These are phyloP conservation scores for Phytophthora hybrid DNA, from an alignment of 352 stramenopile species.

Conservation along the genomic window DNA sequence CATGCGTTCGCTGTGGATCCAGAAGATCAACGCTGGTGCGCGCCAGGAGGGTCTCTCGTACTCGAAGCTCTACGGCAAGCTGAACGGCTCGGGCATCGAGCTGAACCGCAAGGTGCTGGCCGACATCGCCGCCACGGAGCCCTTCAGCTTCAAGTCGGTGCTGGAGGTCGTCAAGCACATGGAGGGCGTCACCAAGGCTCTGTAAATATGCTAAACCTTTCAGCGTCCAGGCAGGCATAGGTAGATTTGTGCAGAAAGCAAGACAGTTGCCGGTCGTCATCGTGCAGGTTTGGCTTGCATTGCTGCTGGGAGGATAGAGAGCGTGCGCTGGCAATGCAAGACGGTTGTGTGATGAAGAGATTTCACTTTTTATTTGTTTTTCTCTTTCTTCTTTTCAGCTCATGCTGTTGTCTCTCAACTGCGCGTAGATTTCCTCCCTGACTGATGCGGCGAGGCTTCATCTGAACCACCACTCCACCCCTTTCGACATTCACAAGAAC, in stretches of 20 bases:
- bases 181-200: slow-evolving; percentile 41
- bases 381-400: slow-evolving; percentile 28
- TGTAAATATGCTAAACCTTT: slow-evolving; percentile 37
- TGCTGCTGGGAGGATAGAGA: slow-evolving; percentile 25
- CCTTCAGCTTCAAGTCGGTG: slow-evolving; percentile 96
- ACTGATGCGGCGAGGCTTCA: slow-evolving; percentile 25
- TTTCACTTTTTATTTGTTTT: slow-evolving; percentile 37
- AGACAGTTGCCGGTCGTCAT: not conserved
- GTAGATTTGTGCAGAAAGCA: not conserved
- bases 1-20: slow-evolving; percentile 95
- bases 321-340: slow-evolving; percentile 31
- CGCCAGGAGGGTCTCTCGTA: slow-evolving; percentile 94
- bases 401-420: slow-evolving; percentile 29
- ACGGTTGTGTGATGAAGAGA: slow-evolving; percentile 37
- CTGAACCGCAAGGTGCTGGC: slow-evolving; percentile 97
- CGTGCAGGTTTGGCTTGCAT: slow-evolving; percentile 1
- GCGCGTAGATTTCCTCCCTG: slow-evolving; percentile 31
- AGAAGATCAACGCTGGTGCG: slow-evolving; percentile 93
- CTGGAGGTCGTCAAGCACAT: slow-evolving; percentile 93
- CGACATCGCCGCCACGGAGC: slow-evolving; percentile 94
- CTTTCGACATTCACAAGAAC: slow-evolving; percentile 26
- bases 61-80: slow-evolving; percentile 92
- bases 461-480: slow-evolving; percentile 18
- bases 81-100: slow-evolving; percentile 83
- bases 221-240: not conserved